Evolutionary conservation across 345 rosid genomes (phyloP).

Genomic region (Gynandropsis gynandra): DNA sequence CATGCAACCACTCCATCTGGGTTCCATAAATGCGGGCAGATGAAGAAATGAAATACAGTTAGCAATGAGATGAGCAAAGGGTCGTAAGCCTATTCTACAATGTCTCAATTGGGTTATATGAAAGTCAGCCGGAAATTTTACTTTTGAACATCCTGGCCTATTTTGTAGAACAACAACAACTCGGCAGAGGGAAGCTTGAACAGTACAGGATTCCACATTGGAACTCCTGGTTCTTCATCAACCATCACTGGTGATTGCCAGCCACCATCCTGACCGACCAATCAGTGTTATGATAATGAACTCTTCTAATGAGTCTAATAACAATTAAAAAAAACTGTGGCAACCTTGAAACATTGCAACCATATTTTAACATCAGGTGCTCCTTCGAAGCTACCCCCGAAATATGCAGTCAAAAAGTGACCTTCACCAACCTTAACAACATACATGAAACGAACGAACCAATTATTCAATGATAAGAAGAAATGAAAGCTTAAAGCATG

Average conservation of each 20-base stretch:
- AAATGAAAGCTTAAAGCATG: conserved; percentile 5
- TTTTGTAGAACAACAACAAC: conserved; percentile 74
- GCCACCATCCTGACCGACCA: conserved; percentile 41
- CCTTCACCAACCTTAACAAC: conserved; percentile 41
- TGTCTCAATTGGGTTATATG: no score
- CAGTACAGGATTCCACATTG: conserved; percentile 90
- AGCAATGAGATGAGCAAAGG: background rate
- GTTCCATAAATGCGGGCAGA: conserved; percentile 9
- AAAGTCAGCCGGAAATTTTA: conserved; percentile 25
- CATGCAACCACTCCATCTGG: conserved; percentile 96
- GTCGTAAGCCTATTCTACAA: no score
- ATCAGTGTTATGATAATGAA: no score
- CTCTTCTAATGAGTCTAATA: background rate
- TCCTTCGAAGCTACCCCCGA: conserved; percentile 26
- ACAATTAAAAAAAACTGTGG: background rate
- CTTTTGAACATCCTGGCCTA: conserved; percentile 82
- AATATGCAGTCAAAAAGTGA: conserved; percentile 71
- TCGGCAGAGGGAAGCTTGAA: conserved; percentile 71
- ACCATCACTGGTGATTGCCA: conserved; percentile 52
- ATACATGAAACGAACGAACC: conserved; percentile 4
- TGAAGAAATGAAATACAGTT: conserved; percentile 8
- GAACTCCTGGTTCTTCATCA: conserved; percentile 68
- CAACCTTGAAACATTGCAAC: conserved; percentile 45
- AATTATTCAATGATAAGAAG: conserved; percentile 2
- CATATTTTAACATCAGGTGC: conserved; percentile 35